A percentile compares a stretch with the other conserved stretches of the same genome.
phyloP scores from a whole-genome alignment of 306 rosid genomes.

The Senna tora region DNA sequence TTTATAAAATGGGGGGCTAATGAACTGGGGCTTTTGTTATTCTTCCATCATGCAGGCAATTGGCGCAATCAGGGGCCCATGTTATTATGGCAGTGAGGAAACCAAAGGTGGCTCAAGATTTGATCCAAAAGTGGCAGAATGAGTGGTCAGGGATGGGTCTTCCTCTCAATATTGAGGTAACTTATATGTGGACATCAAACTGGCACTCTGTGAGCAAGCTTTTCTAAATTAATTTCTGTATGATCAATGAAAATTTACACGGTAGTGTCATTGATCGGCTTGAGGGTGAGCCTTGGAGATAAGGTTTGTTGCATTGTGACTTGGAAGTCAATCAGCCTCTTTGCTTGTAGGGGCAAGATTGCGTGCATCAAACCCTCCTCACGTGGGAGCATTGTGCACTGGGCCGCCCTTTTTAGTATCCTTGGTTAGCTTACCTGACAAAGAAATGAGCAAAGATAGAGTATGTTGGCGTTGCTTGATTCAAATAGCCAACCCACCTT shows the following conservation, averaged over 20 bases:
- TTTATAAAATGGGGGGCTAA: neutral
- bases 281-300: no score
- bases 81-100: constrained; percentile 99
- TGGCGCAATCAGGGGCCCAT: constrained; percentile 95
- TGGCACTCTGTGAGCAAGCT: constrained; percentile 2
- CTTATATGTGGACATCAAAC: constrained; percentile 19
- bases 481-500: no score
- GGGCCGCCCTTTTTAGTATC: no score
- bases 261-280: neutral
- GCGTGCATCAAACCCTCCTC: no score
- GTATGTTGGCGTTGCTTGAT: no score
- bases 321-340: no score
- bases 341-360: no score
- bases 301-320: no score
- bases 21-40: constrained; percentile 3
- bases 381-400: no score
- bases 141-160: constrained; percentile 83
- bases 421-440: no score
- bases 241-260: constrained; percentile 11
- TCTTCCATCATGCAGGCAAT: constrained; percentile 67
- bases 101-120: constrained; percentile 69
- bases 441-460: no score
- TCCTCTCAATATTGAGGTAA: constrained; percentile 93
- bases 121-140: constrained; percentile 90
- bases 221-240: constrained; percentile 5